Evolutionary conservation across 2,329 filamentous ascomycete genomes (phyloP).

Genomic region (Sarocladium kiliense): DNA sequence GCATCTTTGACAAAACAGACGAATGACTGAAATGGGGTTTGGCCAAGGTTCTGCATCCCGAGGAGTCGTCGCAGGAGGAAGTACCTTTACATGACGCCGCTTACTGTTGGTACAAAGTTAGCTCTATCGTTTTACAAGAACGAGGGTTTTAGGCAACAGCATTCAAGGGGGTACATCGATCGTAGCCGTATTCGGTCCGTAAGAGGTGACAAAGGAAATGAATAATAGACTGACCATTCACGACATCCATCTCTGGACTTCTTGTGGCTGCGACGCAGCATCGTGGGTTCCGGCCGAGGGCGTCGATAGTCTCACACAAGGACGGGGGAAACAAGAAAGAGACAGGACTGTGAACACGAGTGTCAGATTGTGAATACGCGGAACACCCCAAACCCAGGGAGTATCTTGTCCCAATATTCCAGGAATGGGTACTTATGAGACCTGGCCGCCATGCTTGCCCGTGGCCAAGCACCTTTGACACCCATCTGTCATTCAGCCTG

Average conservation of each 20-base stretch:
- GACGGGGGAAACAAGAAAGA: no score
- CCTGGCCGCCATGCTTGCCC: not conserved
- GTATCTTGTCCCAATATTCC: not conserved
- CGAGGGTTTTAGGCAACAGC: not conserved
- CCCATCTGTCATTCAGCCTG: not conserved
- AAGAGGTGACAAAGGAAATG: not conserved
- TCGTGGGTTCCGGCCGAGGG: not conserved
- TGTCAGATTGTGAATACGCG: not conserved
- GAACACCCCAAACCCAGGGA: not conserved
- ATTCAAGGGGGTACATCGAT: no score
- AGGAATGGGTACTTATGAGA: slow-evolving; percentile 1
- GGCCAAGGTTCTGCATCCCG: not conserved
- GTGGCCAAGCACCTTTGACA: not conserved
- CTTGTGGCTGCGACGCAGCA: slow-evolving; percentile 23
- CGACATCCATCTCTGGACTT: slow-evolving; percentile 26
- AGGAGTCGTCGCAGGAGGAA: not conserved
- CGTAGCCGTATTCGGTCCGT: no score
- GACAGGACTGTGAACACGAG: not conserved
- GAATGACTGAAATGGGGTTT: no score
- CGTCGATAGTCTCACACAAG: not conserved
- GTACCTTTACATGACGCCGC: slow-evolving; percentile 25
- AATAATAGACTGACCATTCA: slow-evolving; percentile 16
- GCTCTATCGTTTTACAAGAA: not conserved
- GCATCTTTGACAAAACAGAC: not conserved
- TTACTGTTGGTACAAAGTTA: slow-evolving; percentile 14